Base-by-base conservation (phyloP, 1,139 yeast species). In the Zygosaccharomyces sapae region DNA sequence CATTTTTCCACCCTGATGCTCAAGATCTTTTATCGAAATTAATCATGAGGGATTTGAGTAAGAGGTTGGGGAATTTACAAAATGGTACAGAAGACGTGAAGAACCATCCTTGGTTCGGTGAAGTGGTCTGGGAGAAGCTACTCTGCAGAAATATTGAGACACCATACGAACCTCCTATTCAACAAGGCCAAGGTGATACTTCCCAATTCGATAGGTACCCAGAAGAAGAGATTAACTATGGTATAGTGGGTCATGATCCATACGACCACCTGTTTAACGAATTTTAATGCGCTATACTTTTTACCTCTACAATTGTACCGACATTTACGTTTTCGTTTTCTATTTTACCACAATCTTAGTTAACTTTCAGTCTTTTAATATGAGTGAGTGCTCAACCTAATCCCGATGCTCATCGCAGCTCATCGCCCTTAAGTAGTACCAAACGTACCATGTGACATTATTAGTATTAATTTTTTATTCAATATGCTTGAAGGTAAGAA, bases 81-180 rank as follows among this genome's bases (percentile, higher is more conserved):
- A 85, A 83, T 53, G 97, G 97, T 3, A 81, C 95, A 2, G 81
- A 79, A 43, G 97, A 92, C 65, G 88, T 92, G 47, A 86, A 89
- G 66, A 77, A 76, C 55, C 97, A 92, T 65, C 85, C 92, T 0
- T 92, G 97, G 97, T 92, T 92, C 65, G 74, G 80, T 49, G 97
- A 92, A 67, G 97, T 92, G 31, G 86, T 89, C 37, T 92, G 98
- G 98, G 97, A 90, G 55, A 83, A 90, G 62, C 77, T 90, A 49
- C 73, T 89, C 46, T 76, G 86, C 46, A 80, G 92, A 64, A 95
- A 87, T 61, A 92, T 92, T 51, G 98, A 92, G 65, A 92, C 97
- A 4, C 98, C 98, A 2, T 92, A 92, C 66, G 97, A 92, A 69
- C 98, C 98, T 25, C 97, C 97, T n/a, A 87, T 92, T 57, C 88